Evolutionary conservation across 768 basidiomycete species (phyloP).

Genomic region (Asterophora parasitica): DNA sequence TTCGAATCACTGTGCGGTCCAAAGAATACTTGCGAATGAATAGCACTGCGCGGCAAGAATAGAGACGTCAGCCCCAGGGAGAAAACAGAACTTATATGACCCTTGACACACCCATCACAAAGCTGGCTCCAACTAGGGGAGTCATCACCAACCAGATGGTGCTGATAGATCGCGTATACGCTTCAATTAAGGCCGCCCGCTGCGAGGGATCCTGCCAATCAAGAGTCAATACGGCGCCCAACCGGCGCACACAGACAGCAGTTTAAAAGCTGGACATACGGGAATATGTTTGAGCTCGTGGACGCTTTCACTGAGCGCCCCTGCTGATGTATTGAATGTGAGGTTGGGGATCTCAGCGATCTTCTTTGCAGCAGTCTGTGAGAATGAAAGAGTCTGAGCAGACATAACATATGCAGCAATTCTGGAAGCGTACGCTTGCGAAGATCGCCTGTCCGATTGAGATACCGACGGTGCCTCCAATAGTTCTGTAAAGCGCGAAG

Average conservation of each 20-base stretch:
- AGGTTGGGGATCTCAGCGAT: slow-evolving; percentile 34
- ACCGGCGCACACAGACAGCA: not conserved
- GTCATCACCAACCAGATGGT: slow-evolving; percentile 63
- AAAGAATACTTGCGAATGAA: slow-evolving; percentile 60
- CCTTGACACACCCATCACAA: slow-evolving; percentile 41
- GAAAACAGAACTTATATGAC: not conserved
- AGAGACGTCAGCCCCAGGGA: not conserved
- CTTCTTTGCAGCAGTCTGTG: slow-evolving; percentile 33
- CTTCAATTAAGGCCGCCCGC: slow-evolving; percentile 50
- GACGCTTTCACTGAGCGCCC: slow-evolving; percentile 43
- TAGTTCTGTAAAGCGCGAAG: slow-evolving; percentile 34
- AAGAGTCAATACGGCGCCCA: not conserved
- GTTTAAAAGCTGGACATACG: slow-evolving; percentile 23
- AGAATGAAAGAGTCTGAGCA: slow-evolving; percentile 1
- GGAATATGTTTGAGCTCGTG: slow-evolving; percentile 38
- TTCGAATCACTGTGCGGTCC: slow-evolving; percentile 41
- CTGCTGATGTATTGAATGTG: slow-evolving; percentile 34
- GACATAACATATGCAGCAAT: slow-evolving; percentile 1
- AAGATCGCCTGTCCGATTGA: slow-evolving; percentile 71
- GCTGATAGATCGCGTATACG: slow-evolving; percentile 59
- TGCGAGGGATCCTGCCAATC: slow-evolving; percentile 40
- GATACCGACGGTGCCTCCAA: slow-evolving; percentile 77
- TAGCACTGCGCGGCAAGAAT: slow-evolving; percentile 34
- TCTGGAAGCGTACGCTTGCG: slow-evolving; percentile 39
- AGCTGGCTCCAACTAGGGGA: slow-evolving; percentile 47